Conservation (phyloP, 2,329 filamentous ascomycete genomes). For the Phaeomoniella chlamydospora region DNA sequence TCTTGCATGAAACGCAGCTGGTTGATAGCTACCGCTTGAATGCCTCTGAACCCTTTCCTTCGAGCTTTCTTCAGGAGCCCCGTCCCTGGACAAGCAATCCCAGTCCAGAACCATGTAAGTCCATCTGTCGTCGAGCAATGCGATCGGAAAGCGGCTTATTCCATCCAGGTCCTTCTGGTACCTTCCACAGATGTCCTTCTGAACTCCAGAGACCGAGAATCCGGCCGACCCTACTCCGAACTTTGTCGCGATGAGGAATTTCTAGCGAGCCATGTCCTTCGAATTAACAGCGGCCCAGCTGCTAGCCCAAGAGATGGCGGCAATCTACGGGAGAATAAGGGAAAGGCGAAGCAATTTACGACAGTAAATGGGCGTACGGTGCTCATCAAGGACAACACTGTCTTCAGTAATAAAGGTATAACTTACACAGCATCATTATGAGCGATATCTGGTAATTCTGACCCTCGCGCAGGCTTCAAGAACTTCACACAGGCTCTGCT, state of each 20-base stretch:
- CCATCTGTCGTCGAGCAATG: too few relatives aligned
- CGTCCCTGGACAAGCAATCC: constrained; percentile 78
- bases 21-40: constrained; percentile 50
- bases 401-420: constrained; percentile 95
- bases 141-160: too few relatives aligned
- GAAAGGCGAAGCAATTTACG: constrained; percentile 86
- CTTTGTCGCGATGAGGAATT: constrained; percentile 86
- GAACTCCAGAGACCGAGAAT: constrained; percentile 75
- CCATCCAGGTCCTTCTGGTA: constrained; percentile 69
- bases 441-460: not conserved
- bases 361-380: constrained; percentile 88
- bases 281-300: constrained; percentile 48
- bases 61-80: constrained; percentile 97
- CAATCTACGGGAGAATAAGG: constrained; percentile 70
- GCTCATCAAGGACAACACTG: constrained; percentile 80
- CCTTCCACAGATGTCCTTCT: constrained; percentile 86
- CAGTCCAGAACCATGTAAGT: constrained; percentile 68
- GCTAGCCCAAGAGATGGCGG: constrained; percentile 37
- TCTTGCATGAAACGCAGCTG: too few relatives aligned
- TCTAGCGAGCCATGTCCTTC: constrained; percentile 88
- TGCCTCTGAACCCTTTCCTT: constrained; percentile 98
- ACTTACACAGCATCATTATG: too few relatives aligned
- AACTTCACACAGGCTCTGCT: constrained; percentile 78
- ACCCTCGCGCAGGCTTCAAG: constrained; percentile 87
- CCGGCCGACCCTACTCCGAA: constrained; percentile 61